Evolutionary conservation across 2,329 filamentous ascomycete species (phyloP).

Genomic region (Diaporthe aspalathi): DNA sequence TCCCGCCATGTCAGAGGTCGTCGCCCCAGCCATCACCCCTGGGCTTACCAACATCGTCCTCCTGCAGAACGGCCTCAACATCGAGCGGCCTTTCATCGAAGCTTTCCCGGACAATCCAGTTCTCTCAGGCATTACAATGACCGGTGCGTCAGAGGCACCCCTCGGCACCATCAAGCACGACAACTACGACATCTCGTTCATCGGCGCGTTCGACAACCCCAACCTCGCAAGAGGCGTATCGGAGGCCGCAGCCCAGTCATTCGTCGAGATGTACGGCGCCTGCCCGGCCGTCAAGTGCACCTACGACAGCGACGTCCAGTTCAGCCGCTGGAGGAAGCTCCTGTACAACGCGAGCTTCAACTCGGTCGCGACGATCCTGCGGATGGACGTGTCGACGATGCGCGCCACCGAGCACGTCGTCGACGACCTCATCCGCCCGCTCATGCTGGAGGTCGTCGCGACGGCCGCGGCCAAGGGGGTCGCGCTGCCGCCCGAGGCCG

Average conservation of each 20-base stretch:
- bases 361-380: constrained; percentile 61
- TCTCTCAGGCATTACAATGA: constrained; percentile 64
- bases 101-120: constrained; percentile 64
- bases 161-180: constrained; percentile 64
- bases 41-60: constrained; percentile 65
- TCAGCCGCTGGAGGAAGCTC: constrained; percentile 60
- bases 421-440: constrained; percentile 60
- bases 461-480: constrained; percentile 57
- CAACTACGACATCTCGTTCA: constrained; percentile 53
- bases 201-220: constrained; percentile 61
- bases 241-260: constrained; percentile 49
- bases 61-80: constrained; percentile 73
- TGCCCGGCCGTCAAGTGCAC: constrained; percentile 55
- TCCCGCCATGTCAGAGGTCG: constrained; percentile 60
- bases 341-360: constrained; percentile 62
- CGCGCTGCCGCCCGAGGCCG: constrained; percentile 54
- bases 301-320: constrained; percentile 53
- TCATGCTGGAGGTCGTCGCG: constrained; percentile 63
- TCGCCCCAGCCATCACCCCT: constrained; percentile 63
- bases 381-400: constrained; percentile 62
- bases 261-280: constrained; percentile 58
- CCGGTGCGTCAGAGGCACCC: constrained; percentile 60
- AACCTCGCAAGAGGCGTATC: constrained; percentile 45
- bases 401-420: constrained; percentile 56
- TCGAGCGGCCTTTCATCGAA: constrained; percentile 64